Percentiles rank a stretch among this genome's conserved stretches.
phyloP scores from a whole-genome alignment of 768 basidiomycete species.

The Gautieria morchelliformis region DNA sequence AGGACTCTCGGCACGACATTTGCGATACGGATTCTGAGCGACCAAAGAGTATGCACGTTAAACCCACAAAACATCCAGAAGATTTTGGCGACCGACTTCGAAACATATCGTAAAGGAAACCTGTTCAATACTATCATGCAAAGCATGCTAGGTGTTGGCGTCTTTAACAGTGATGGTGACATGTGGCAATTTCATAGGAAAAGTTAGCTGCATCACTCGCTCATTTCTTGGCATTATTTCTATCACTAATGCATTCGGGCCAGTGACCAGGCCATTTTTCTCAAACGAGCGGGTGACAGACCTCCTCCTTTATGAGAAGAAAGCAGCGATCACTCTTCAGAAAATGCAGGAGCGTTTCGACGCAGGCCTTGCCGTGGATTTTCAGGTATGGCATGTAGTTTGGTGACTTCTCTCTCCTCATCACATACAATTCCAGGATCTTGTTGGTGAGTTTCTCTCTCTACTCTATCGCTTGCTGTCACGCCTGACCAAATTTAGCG shows the following conservation, averaged over 20 bases:
- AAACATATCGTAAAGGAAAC: constrained; percentile 20
- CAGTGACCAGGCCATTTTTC: constrained; percentile 3
- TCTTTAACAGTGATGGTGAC: constrained; percentile 62
- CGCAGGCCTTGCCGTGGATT: constrained; percentile 43
- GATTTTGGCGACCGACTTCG: constrained; percentile 3
- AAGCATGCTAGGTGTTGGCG: constrained; percentile 58
- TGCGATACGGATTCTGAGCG: not conserved
- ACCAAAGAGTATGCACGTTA: not conserved
- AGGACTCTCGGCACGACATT: not conserved
- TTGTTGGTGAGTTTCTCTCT: not conserved
- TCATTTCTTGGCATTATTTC: not conserved
- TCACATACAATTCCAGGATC: not conserved
- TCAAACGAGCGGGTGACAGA: constrained; percentile 7
- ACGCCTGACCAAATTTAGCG: constrained; percentile 21
- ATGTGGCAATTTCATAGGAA: constrained; percentile 23
- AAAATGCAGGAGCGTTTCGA: constrained; percentile 33
- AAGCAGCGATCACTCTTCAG: constrained; percentile 22
- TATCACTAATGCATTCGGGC: not conserved
- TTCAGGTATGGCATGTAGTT: constrained; percentile 35
- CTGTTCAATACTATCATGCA: constrained; percentile 35
- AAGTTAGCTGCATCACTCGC: not conserved
- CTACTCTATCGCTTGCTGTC: not conserved
- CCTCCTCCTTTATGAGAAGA: not conserved
- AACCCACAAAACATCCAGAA: constrained; percentile 5
- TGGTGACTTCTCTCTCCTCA: constrained; percentile 1